A percentile compares a stretch with the other conserved stretches of the same genome.
These are phyloP conservation scores for Tephrocybe sp. DNA, from an alignment of 768 basidiomycete genomes.

Conservation along the genomic window DNA sequence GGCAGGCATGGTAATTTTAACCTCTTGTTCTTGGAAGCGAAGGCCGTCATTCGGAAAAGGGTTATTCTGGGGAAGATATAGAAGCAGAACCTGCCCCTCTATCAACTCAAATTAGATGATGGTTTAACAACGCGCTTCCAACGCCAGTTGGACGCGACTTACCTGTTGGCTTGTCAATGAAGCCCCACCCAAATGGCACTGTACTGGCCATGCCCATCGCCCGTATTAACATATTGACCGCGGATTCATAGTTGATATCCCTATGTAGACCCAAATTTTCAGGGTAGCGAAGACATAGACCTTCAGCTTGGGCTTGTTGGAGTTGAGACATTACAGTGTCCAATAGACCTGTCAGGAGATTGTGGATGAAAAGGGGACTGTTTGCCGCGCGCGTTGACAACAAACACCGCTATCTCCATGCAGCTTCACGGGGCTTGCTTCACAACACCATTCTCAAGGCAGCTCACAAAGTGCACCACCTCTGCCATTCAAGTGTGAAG, in stretches of 20 bases:
- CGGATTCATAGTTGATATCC: conserved; percentile 55
- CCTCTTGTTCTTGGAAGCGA: conserved; percentile 73
- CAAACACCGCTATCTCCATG: too few species aligned
- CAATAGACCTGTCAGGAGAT: too few species aligned
- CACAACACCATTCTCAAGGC: too few species aligned
- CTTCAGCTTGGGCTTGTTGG: conserved; percentile 55
- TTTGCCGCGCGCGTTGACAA: too few species aligned
- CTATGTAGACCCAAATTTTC: conserved; percentile 60
- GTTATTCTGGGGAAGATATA: conserved; percentile 59
- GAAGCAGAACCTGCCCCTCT: conserved; percentile 70
- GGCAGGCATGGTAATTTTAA: conserved; percentile 52
- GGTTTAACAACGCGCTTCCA: neutral
- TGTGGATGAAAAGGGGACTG: too few species aligned
- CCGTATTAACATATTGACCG: conserved; percentile 59
- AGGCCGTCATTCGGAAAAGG: conserved; percentile 77
- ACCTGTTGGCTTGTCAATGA: conserved; percentile 79
- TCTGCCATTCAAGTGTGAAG: too few species aligned
- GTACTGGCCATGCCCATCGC: conserved; percentile 56
- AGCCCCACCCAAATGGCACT: conserved; percentile 70
- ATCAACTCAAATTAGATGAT: neutral
- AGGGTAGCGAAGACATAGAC: conserved; percentile 70
- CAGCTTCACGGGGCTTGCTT: too few species aligned
- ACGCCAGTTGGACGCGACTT: conserved; percentile 20
- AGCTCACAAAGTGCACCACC: too few species aligned
- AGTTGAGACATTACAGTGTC: neutral